Conservation (phyloP, 306 rosid genomes). For the Malus sylvestris region DNA sequence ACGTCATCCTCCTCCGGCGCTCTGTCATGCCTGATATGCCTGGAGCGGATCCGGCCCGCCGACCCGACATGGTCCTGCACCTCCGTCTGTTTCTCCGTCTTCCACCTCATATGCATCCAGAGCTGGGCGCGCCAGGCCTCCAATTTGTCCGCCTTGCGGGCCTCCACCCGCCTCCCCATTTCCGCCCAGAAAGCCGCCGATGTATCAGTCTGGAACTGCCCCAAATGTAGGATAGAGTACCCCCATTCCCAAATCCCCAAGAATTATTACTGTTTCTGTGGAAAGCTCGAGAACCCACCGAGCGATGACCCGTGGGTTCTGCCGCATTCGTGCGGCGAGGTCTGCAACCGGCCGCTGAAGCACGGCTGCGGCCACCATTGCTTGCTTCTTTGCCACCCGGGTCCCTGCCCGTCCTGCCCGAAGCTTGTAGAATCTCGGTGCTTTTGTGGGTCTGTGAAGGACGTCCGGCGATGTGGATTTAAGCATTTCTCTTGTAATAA, state of each 20-base stretch:
- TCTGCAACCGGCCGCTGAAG: conserved; percentile 64
- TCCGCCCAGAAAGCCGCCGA: conserved; percentile 37
- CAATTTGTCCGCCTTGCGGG: conserved; percentile 61
- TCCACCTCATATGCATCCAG: conserved; percentile 89
- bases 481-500: conserved; percentile 62
- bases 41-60: conserved; percentile 72
- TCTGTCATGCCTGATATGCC: conserved; percentile 81
- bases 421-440: conserved; percentile 62
- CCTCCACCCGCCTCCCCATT: conserved; percentile 65
- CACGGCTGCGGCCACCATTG: conserved; percentile 75
- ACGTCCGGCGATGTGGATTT: conserved; percentile 71
- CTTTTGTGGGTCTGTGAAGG: conserved; percentile 59
- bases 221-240: conserved; percentile 75
- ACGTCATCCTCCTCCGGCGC: conserved; percentile 93
- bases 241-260: conserved; percentile 60
- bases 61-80: conserved; percentile 93
- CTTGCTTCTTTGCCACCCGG: conserved; percentile 82
- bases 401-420: conserved; percentile 93
- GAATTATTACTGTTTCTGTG: conserved; percentile 69
- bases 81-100: conserved; percentile 81
- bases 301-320: conserved; percentile 87
- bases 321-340: conserved; percentile 92
- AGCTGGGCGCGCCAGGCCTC: conserved; percentile 91
- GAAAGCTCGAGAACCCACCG: conserved; percentile 66
- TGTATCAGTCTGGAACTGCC: conserved; percentile 79